Percentiles rank a stretch among this genome's conserved stretches.
Conservation (phyloP, 495 filamentous ascomycete genomes). For the Amniculicola lignicola region DNA sequence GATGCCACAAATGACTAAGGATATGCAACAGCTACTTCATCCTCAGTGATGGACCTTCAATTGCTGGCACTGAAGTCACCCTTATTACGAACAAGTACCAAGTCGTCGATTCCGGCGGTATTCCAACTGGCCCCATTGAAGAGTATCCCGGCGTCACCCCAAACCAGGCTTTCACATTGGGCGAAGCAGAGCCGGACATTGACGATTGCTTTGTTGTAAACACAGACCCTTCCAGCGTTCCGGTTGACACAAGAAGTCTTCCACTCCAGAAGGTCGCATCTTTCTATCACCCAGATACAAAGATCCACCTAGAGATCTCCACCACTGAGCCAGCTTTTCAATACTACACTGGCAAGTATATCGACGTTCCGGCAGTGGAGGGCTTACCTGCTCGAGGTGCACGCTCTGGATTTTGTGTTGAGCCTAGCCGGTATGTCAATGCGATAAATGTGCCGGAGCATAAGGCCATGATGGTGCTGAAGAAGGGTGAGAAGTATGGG, state of each 20-base stretch:
- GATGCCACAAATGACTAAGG: conserved; percentile 1
- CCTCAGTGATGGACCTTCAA: conserved; percentile 62
- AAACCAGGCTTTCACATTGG: conserved; percentile 66
- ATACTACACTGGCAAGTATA: conserved; percentile 86
- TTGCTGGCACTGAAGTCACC: conserved; percentile 71
- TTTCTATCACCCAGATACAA: conserved; percentile 66
- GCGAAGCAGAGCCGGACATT: conserved; percentile 64
- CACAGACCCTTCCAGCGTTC: conserved; percentile 57
- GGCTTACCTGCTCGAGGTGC: conserved; percentile 60
- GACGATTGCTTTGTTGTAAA: conserved; percentile 89
- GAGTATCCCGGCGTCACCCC: conserved; percentile 60
- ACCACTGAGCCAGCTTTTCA: conserved; percentile 96
- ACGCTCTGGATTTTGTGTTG: conserved; percentile 80
- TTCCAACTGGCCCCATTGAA: conserved; percentile 45
- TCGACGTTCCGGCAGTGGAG: conserved; percentile 69
- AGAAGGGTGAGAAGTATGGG: conserved; percentile 77
- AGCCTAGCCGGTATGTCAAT: conserved; percentile 88
- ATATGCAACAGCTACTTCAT: conserved; percentile 77
- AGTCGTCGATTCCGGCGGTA: conserved; percentile 60
- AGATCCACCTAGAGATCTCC: conserved; percentile 75
- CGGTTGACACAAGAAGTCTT: conserved; percentile 69
- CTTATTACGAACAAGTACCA: conserved; percentile 71
- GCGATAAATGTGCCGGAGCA: conserved; percentile 76
- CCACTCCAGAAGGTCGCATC: conserved; percentile 62
- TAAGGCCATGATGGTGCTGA: conserved; percentile 70